Percentiles rank a stretch among this genome's conserved stretches.
Conservation (phyloP, 345 rosid genomes). For the Syzygium aqueum region DNA sequence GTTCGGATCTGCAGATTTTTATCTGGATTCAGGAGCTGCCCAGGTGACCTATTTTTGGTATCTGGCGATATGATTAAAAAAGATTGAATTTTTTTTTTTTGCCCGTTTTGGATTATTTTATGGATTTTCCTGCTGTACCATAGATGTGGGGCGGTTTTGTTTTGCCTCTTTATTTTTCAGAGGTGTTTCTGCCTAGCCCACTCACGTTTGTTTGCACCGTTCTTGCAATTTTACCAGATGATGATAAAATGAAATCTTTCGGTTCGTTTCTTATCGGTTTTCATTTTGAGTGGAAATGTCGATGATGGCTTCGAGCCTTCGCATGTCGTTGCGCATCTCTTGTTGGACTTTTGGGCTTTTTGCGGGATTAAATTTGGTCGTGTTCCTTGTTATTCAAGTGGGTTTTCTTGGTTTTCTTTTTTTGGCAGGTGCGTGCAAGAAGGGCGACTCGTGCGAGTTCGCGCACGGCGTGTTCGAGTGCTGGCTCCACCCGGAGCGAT, state of each 20-base stretch:
- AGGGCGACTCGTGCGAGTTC: conserved; percentile 9
- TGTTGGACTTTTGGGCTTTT: not conserved
- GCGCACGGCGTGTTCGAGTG: conserved; percentile 73
- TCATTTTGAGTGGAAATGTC: not conserved
- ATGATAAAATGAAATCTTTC: not conserved
- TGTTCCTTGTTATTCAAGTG: conserved; percentile 9
- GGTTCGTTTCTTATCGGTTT: not conserved
- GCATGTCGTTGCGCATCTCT: too few relatives aligned
- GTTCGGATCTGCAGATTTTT: not conserved
- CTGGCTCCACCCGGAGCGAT: conserved; percentile 84
- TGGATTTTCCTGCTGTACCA: not conserved
- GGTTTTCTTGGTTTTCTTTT: conserved; percentile 19
- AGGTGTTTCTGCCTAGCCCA: too few relatives aligned
- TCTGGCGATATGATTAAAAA: not conserved
- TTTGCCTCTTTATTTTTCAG: not conserved
- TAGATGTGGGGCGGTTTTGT: not conserved
- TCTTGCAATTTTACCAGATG: not conserved
- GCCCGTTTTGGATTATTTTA: not conserved
- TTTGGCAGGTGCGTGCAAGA: conserved; percentile 4
- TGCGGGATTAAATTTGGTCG: not conserved
- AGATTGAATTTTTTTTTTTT: not conserved
- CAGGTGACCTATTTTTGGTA: not conserved
- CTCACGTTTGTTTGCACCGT: not conserved
- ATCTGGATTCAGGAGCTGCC: not conserved
- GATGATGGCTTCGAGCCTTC: not conserved